Evolutionary conservation across 106 monocot genomes (phyloP).

Genomic region (Phalaenopsis equestris): DNA sequence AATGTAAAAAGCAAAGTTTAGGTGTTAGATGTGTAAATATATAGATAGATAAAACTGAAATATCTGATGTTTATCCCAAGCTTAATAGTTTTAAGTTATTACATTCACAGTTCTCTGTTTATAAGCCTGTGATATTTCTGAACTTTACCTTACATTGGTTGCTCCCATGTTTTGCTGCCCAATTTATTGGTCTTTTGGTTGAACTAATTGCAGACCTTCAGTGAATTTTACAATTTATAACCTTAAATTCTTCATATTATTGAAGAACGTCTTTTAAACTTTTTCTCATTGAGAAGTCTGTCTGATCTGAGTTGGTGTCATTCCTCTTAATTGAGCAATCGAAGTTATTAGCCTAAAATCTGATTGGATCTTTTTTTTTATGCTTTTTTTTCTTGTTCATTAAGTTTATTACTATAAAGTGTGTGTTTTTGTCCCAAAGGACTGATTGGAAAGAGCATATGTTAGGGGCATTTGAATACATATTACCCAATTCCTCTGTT

Average conservation of each 20-base stretch:
- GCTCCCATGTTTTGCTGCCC: background rate
- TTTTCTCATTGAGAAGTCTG: background rate
- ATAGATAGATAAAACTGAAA: background rate
- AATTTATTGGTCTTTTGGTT: background rate
- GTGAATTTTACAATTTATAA: background rate
- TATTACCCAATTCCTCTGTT: too few species aligned
- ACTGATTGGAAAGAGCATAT: too few species aligned
- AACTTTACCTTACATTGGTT: background rate
- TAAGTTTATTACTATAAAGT: background rate
- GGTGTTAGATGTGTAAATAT: background rate
- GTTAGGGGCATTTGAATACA: too few species aligned
- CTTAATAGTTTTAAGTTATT: background rate
- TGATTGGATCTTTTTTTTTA: background rate
- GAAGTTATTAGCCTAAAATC: background rate
- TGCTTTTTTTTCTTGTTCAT: background rate
- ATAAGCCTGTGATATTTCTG: background rate
- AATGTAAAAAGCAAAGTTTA: too few species aligned
- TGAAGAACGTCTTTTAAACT: background rate
- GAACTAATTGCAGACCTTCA: background rate
- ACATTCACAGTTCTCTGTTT: background rate
- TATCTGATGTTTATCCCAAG: background rate
- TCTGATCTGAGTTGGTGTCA: background rate
- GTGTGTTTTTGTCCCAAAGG: too few species aligned
- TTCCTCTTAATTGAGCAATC: background rate
- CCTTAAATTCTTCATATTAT: background rate